Percentiles rank a stretch among this genome's conserved stretches.
These are phyloP conservation scores for Pseudogymnoascus sp. DNA, from an alignment of 2,329 filamentous ascomycete genomes.

Conservation along the genomic window DNA sequence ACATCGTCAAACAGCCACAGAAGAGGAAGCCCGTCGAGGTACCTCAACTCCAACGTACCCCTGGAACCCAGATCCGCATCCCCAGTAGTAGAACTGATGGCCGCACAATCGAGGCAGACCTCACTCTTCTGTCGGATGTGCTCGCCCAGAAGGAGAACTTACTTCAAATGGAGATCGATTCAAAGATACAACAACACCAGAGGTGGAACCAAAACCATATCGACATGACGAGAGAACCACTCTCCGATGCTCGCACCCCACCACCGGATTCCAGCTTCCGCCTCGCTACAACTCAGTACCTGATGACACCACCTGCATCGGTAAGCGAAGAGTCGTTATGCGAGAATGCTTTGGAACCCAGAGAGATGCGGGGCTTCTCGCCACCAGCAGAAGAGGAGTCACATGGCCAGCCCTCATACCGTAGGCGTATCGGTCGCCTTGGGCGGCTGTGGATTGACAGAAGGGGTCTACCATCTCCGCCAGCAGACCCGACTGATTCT, in stretches of 20 bases:
- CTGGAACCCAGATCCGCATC: constrained; percentile 57
- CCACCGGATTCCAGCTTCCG: constrained; percentile 56
- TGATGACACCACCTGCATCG: constrained; percentile 54
- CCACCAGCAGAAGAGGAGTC: constrained; percentile 25
- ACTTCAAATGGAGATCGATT: constrained; percentile 73
- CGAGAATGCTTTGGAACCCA: constrained; percentile 25
- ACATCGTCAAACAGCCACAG: constrained; percentile 43
- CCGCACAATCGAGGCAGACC: constrained; percentile 66
- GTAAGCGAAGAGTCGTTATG: constrained; percentile 27
- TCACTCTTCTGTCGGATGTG: constrained; percentile 67
- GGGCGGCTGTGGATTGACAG: constrained; percentile 85
- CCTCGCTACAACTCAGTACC: constrained; percentile 61
- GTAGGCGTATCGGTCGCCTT: constrained; percentile 74
- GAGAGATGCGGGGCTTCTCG: constrained; percentile 19
- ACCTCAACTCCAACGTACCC: constrained; percentile 46
- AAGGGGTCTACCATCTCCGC: constrained; percentile 52
- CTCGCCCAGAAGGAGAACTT: constrained; percentile 73
- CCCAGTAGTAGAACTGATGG: constrained; percentile 58
- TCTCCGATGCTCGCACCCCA: constrained; percentile 67
- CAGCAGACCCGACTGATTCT: constrained; percentile 37
- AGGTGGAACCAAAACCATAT: constrained; percentile 87
- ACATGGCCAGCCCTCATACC: constrained; percentile 52
- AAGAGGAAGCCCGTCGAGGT: constrained; percentile 60
- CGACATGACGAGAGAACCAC: constrained; percentile 76
- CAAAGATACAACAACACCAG: constrained; percentile 77